Conservation (phyloP, 2,329 filamentous ascomycete genomes). For the Xylariaceae sp. region DNA sequence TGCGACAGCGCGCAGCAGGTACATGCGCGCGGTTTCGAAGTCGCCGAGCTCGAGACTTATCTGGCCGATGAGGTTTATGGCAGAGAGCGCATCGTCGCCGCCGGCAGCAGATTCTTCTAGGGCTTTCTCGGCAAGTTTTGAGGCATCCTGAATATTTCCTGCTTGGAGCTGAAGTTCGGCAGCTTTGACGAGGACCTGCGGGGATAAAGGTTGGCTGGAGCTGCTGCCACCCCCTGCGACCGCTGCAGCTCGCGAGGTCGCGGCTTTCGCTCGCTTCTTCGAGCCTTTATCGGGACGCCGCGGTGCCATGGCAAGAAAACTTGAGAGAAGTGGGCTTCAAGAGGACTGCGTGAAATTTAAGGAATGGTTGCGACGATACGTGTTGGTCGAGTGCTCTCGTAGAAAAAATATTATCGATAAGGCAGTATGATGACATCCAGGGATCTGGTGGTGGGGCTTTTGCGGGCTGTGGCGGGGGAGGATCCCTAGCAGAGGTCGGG, state of each 20-base stretch:
- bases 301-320: constrained; percentile 28
- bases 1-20: constrained; percentile 69
- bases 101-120: constrained; percentile 26
- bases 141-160: constrained; percentile 30
- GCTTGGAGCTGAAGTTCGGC: constrained; percentile 33
- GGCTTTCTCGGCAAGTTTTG: constrained; percentile 29
- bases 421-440: not conserved
- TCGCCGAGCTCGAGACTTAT: constrained; percentile 82
- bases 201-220: constrained; percentile 25
- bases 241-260: constrained; percentile 23
- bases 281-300: constrained; percentile 33
- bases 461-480: too few relatives aligned
- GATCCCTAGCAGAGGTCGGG: too few relatives aligned
- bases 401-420: not conserved
- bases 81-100: constrained; percentile 57
- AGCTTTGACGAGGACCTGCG: constrained; percentile 32
- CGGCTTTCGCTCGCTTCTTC: constrained; percentile 29
- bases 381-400: not conserved
- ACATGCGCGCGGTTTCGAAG: constrained; percentile 67
- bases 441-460: too few relatives aligned
- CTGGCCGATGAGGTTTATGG: constrained; percentile 75
- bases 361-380: too few relatives aligned
- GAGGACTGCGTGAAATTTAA: not conserved
- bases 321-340: not conserved
- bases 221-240: constrained; percentile 7